Evolutionary conservation across 2,329 filamentous ascomycete species (phyloP).

Genomic region (Pseudogymnoascus sp.): DNA sequence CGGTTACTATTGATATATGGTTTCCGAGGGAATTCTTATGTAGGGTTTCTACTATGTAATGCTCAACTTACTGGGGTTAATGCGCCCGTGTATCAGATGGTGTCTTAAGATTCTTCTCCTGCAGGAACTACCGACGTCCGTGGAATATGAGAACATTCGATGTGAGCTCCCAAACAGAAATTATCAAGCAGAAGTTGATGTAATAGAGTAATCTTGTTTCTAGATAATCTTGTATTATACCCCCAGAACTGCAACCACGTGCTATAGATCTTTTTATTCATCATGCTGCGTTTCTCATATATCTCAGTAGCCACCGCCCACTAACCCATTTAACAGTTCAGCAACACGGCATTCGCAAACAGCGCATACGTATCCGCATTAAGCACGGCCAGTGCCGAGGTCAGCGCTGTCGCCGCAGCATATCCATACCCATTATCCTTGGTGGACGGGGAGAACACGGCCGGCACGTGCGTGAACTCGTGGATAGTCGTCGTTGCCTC

Average conservation of each 20-base stretch:
- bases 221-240: background rate
- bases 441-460: conserved; percentile 46
- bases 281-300: background rate
- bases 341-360: conserved; percentile 41
- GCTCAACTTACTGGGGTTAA: background rate
- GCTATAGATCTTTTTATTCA: background rate
- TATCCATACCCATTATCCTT: conserved; percentile 53
- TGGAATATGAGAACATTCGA: background rate
- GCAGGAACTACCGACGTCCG: background rate
- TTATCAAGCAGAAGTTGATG: background rate
- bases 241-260: background rate
- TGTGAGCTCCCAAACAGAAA: background rate
- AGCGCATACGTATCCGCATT: conserved; percentile 58
- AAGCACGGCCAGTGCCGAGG: conserved; percentile 42
- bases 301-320: background rate
- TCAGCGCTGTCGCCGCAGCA: conserved; percentile 37
- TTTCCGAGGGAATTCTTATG: background rate
- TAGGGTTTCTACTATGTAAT: background rate
- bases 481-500: conserved; percentile 58
- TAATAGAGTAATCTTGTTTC: background rate
- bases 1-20: background rate
- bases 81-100: background rate
- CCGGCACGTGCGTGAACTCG: conserved; percentile 55
- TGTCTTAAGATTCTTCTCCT: background rate
- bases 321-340: conserved; percentile 30